Evolutionary conservation across 257 asterid species (phyloP).

Genomic region (Nicotiana obtusifolia): DNA sequence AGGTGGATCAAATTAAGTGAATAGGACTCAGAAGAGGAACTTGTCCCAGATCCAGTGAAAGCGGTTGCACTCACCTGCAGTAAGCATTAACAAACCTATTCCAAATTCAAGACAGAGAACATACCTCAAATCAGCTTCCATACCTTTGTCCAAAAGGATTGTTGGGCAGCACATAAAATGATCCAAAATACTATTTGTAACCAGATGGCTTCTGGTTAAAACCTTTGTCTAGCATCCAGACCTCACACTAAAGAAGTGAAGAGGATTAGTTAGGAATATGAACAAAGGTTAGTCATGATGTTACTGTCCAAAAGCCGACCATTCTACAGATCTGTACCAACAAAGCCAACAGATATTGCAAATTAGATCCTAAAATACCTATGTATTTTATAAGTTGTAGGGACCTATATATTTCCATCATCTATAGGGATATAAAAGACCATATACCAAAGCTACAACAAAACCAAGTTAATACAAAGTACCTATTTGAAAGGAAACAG

Average conservation of each 20-base stretch:
- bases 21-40: conserved; percentile 14
- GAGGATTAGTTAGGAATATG: conserved; percentile 40
- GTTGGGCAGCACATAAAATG: conserved; percentile 39
- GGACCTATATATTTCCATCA: conserved; percentile 18
- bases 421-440: conserved; percentile 18
- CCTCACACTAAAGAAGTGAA: conserved; percentile 54
- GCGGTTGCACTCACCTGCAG: conserved; percentile 14
- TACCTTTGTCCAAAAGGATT: conserved; percentile 33
- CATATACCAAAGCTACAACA: conserved; percentile 30
- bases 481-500: conserved; percentile 33
- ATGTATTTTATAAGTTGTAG: conserved; percentile 16
- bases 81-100: conserved; percentile 6
- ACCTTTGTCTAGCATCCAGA: conserved; percentile 55
- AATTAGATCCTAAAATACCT: conserved; percentile 29
- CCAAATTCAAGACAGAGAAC: conserved; percentile 17
- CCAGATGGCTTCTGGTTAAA: conserved; percentile 52
- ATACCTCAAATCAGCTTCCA: conserved; percentile 51
- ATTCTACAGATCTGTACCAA: conserved; percentile 33
- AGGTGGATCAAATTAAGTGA: conserved; percentile 6
- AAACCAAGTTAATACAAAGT: conserved; percentile 38
- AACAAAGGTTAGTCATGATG: conserved; percentile 30
- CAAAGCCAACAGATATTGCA: conserved; percentile 28
- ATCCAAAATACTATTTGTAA: conserved; percentile 41
- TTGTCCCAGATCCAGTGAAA: neutral
- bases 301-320: conserved; percentile 32